Conservation (phyloP, 2,329 filamentous ascomycete genomes). For the Rosellinia necatrix region DNA sequence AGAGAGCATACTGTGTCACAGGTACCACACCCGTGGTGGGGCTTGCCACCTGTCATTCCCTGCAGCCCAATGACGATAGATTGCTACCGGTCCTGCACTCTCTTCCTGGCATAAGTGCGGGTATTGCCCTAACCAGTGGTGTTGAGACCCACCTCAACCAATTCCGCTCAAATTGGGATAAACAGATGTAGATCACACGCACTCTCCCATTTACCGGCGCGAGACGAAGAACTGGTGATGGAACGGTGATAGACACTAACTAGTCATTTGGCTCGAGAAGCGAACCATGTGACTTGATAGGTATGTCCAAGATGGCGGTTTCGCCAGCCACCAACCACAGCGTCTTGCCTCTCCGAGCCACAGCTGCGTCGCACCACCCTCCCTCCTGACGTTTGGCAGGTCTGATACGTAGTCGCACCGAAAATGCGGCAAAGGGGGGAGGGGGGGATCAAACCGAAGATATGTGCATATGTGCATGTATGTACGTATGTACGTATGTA, state of each 20-base stretch:
- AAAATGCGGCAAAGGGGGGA: conserved; percentile 12
- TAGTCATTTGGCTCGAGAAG: neutral
- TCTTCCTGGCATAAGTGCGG: neutral
- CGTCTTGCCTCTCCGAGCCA: conserved; percentile 6
- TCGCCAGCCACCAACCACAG: conserved; percentile 5
- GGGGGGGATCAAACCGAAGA: conserved; percentile 6
- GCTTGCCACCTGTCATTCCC: conserved; percentile 18
- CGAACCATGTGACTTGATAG: conserved; percentile 18
- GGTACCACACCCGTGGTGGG: conserved; percentile 11
- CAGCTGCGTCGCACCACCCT: conserved; percentile 8
- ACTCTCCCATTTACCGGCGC: conserved; percentile 1
- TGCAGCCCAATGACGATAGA: conserved; percentile 17
- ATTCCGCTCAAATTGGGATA: conserved; percentile 11
- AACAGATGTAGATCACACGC: conserved; percentile 13
- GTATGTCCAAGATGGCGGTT: conserved; percentile 1
- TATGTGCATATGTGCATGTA: neutral
- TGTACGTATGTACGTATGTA: neutral
- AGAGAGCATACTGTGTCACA: conserved; percentile 6
- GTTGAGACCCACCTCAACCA: neutral
- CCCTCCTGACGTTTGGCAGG: conserved; percentile 7
- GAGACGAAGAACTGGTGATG: conserved; percentile 21
- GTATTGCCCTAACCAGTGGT: conserved; percentile 10
- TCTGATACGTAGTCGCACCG: conserved; percentile 7
- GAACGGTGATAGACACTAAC: neutral
- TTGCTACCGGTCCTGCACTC: neutral